A percentile compares a stretch with the other conserved stretches of the same genome.
Conservation (phyloP, 352 stramenopile species). For the Pythium guiyangense region DNA sequence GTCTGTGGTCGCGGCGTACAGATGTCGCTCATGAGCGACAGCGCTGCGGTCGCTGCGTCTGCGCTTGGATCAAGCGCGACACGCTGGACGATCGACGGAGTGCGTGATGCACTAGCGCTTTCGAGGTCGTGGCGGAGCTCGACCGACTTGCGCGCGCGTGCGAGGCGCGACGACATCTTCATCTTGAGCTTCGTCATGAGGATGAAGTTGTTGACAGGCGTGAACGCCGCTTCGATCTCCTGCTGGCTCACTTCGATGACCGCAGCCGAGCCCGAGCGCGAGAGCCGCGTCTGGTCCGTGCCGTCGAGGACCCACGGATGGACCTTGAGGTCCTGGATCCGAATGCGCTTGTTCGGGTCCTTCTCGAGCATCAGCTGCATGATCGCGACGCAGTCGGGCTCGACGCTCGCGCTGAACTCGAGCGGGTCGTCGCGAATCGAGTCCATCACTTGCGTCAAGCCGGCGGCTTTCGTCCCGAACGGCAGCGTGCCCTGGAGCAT, state of each 20-base stretch:
- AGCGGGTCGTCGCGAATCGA: conserved; percentile 63
- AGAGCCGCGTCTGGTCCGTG: neutral
- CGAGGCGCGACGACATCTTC: conserved; percentile 55
- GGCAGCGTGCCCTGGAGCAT: conserved; percentile 64
- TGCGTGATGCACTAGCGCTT: neutral
- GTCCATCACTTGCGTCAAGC: conserved; percentile 66
- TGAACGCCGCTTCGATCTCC: conserved; percentile 75
- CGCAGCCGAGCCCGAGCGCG: neutral
- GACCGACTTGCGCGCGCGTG: conserved; percentile 28
- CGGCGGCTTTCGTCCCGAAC: conserved; percentile 53
- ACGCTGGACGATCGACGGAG: too few species aligned
- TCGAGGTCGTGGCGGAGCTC: conserved; percentile 4
- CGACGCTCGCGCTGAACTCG: conserved; percentile 26
- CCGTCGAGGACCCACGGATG: conserved; percentile 41
- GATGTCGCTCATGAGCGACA: neutral
- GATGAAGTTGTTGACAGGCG: conserved; percentile 78
- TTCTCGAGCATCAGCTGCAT: conserved; percentile 56
- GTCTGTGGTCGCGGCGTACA: too few species aligned
- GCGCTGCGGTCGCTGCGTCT: neutral
- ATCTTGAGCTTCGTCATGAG: conserved; percentile 77
- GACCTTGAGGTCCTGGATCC: conserved; percentile 41
- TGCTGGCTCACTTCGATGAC: conserved; percentile 47
- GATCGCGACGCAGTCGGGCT: conserved; percentile 38
- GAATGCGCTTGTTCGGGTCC: conserved; percentile 42
- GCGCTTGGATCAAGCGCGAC: neutral